Percentiles rank a stretch among this genome's conserved stretches.
These are phyloP conservation scores for Fusarium sp. DNA, from an alignment of 2,329 filamentous ascomycete species.

Conservation along the genomic window DNA sequence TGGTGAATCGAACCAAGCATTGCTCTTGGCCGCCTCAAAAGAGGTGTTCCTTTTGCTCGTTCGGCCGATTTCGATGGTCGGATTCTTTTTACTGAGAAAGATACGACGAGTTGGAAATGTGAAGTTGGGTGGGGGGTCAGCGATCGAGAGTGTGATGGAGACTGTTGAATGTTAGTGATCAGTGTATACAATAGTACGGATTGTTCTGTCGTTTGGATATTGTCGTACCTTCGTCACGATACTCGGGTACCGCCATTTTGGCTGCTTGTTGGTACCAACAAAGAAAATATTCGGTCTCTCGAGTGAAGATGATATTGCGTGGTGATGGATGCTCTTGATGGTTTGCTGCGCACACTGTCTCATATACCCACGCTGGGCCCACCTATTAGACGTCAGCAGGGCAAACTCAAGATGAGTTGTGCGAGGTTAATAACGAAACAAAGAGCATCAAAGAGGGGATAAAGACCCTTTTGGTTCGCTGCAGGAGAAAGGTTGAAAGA, in stretches of 20 bases:
- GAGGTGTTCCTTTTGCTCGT: conserved; percentile 56
- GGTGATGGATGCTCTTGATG: conserved; percentile 12
- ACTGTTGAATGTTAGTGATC: conserved; percentile 43
- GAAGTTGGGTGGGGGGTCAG: conserved; percentile 36
- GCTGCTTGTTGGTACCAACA: not conserved
- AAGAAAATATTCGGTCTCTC: not conserved
- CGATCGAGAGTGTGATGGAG: conserved; percentile 47
- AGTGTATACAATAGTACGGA: not conserved
- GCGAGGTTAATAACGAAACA: not conserved
- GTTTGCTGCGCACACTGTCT: not conserved
- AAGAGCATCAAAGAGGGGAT: not conserved
- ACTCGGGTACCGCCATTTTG: conserved; percentile 43
- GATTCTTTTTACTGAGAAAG: conserved; percentile 48
- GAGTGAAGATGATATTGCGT: not conserved
- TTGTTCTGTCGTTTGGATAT: not conserved
- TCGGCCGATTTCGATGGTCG: conserved; percentile 55
- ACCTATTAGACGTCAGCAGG: conserved; percentile 33
- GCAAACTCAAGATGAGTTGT: conserved; percentile 3
- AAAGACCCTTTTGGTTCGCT: not conserved
- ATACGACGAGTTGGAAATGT: conserved; percentile 47
- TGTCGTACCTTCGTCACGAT: conserved; percentile 43
- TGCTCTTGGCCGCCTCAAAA: conserved; percentile 57
- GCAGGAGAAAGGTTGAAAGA: conserved; percentile 13
- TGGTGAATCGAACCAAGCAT: conserved; percentile 76
- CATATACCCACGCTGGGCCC: not conserved